Evolutionary conservation across 1,284 basidiomycete genomes (phyloP).

Genomic region (Naganishia albida): DNA sequence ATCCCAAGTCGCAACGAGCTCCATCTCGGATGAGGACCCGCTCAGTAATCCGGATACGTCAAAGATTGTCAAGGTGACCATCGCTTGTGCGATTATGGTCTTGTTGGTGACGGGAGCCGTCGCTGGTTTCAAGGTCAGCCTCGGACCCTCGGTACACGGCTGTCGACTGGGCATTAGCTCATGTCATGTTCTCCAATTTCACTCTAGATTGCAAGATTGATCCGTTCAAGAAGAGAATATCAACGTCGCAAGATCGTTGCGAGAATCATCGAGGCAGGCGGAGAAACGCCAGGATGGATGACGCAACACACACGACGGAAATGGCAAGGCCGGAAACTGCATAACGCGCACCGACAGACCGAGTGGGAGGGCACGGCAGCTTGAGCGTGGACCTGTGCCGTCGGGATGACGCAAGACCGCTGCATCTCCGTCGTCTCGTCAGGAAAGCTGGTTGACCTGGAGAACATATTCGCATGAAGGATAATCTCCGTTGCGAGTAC

Average conservation of each 20-base stretch:
- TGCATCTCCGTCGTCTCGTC: no score
- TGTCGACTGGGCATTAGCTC: no score
- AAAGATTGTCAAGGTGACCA: slow-evolving; percentile 33
- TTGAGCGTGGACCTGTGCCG: neutral
- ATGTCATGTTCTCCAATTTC: neutral
- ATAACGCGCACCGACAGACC: slow-evolving; percentile 34
- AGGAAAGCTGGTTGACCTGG: no score
- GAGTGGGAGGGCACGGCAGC: slow-evolving; percentile 36
- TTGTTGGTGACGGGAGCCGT: slow-evolving; percentile 31
- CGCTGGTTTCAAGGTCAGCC: slow-evolving; percentile 32
- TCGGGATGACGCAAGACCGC: no score
- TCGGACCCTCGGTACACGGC: no score
- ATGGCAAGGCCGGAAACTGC: slow-evolving; percentile 34
- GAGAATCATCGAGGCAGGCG: slow-evolving; percentile 22
- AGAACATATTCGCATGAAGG: no score
- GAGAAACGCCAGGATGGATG: slow-evolving; percentile 33
- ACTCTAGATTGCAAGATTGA: slow-evolving; percentile 29
- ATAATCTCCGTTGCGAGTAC: no score
- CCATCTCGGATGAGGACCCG: slow-evolving; percentile 11
- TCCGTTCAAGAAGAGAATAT: slow-evolving; percentile 31
- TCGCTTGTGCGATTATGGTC: slow-evolving; percentile 33
- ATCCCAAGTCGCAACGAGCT: slow-evolving; percentile 19
- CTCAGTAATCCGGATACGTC: slow-evolving; percentile 30
- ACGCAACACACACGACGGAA: slow-evolving; percentile 30
- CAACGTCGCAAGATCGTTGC: slow-evolving; percentile 30